Evolutionary conservation across 495 filamentous ascomycete genomes (phyloP), one percentile per base, ranked within the genome.

Genomic region (Penicillium macrosclerotiorum): DNA sequence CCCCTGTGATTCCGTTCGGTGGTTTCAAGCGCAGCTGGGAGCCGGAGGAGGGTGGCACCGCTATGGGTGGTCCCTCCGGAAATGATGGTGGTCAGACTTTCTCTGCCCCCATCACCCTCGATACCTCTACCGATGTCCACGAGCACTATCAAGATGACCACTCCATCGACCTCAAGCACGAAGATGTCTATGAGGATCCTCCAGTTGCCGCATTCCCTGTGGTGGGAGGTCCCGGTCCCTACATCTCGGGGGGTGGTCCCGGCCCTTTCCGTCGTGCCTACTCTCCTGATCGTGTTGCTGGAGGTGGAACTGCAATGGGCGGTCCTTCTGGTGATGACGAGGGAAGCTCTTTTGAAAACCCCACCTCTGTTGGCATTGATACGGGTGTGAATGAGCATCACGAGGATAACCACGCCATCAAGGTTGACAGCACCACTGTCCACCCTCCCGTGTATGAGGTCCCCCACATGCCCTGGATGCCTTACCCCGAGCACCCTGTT

Each of bases 331-430:
- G 55, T 1, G 35, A 55, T 16, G 63, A 65, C 16, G 48, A 45
- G n/a, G 60, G 52, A 1, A 37, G 31, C 32, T 25, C 22, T 22
- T 55, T 54, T 36, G 36, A 34, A 7, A 17, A 37, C 17, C 40
- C 48, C 19, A 45, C 26, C 7, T 25, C 43, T 1, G 38, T 57
- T 8, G 45, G 29, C 22, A 47, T 57, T 13, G 40, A 49, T 38
- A 54, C 31, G n/a, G 37, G 47, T 14, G 60, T 64, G 9, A 47
- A 62, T 3, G 56, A 59, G 39, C 25, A 55, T 20, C 37, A 47
- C 16, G 37, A 58, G 29, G 63, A 67, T 35, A 52, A 67, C 44
- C 64, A 67, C 45, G 45, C 59, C 2, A 39, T 67, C 48, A 48
- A 65, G 42, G 27, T 32, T 12, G 56, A 62, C 6, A 37, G 14